These are phyloP conservation scores for Russula compacta DNA, from an alignment of 768 basidiomycete species.

Conservation along the genomic window DNA sequence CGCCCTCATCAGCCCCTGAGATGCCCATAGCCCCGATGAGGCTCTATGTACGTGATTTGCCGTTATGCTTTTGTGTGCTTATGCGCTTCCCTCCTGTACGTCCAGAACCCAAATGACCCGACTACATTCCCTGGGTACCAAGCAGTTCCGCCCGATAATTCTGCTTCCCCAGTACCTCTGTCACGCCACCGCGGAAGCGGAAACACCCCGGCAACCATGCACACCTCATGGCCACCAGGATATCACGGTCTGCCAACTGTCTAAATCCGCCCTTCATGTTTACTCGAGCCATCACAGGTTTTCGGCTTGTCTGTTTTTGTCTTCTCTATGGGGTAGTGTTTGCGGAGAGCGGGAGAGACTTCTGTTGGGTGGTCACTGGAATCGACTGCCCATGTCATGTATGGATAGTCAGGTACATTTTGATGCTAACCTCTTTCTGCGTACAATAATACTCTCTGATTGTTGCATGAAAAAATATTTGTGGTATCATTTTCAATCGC, in stretches of 20 bases:
- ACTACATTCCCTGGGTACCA: background rate
- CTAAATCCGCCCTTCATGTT: background rate
- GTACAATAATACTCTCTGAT: too few species aligned
- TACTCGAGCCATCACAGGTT: too few species aligned
- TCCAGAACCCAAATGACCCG: background rate
- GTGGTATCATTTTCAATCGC: too few species aligned
- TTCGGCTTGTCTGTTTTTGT: too few species aligned
- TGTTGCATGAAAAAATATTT: too few species aligned
- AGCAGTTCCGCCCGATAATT: background rate
- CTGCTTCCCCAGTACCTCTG: background rate
- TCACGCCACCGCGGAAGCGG: background rate
- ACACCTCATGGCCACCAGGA: background rate
- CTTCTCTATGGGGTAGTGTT: too few species aligned
- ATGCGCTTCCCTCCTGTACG: background rate
- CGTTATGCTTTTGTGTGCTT: background rate
- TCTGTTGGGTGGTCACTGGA: too few species aligned
- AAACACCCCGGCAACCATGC: background rate
- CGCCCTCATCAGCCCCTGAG: background rate
- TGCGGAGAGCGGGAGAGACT: too few species aligned
- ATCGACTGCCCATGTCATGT: too few species aligned
- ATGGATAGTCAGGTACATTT: too few species aligned
- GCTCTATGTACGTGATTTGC: background rate
- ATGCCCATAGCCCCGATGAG: background rate
- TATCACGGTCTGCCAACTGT: background rate
- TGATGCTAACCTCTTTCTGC: too few species aligned